A percentile compares a stretch with the other conserved stretches of the same genome.
These are phyloP conservation scores for Avena eriantha DNA, from an alignment of 176 grass and related monocot species.

Conservation along the genomic window DNA sequence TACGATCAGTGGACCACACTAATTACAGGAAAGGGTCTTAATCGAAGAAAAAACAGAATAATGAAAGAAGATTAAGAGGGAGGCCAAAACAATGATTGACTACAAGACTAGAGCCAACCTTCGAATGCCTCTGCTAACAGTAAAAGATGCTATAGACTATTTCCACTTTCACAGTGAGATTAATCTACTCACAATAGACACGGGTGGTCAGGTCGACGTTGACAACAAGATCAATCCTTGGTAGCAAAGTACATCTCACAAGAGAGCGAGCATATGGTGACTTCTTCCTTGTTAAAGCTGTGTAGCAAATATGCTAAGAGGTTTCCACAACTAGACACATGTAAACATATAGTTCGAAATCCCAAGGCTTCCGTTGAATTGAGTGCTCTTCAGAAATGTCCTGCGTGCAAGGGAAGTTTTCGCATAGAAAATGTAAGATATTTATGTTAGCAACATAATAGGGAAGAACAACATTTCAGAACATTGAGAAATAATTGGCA, in stretches of 20 bases:
- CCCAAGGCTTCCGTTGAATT: slow-evolving; percentile 13
- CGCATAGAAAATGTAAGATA: slow-evolving; percentile 1
- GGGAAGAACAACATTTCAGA: slow-evolving; percentile 3
- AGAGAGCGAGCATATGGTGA: not conserved
- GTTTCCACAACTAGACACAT: not conserved
- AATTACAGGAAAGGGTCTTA: not conserved
- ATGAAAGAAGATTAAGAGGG: not conserved
- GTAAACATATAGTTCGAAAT: slow-evolving; percentile 27
- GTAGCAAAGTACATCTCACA: not conserved
- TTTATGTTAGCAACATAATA: not conserved
- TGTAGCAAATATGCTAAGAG: slow-evolving; percentile 16
- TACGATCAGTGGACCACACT: not conserved
- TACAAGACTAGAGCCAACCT: slow-evolving; percentile 1
- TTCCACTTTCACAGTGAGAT: slow-evolving; percentile 39
- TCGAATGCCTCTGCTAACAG: not conserved
- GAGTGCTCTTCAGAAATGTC: slow-evolving; percentile 10
- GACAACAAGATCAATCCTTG: not conserved
- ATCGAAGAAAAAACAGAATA: not conserved
- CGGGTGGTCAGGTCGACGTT: not conserved
- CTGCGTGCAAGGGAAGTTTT: slow-evolving; percentile 30
- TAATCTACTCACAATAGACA: slow-evolving; percentile 13
- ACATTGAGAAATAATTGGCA: not conserved
- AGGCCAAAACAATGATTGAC: not conserved
- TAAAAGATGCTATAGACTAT: not conserved
- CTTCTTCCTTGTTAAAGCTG: not conserved